Percentiles rank a stretch among this genome's conserved stretches.
Evolutionary conservation across 75 land plant species (phyloP).

Genomic region (Sequoiadendron giganteum): DNA sequence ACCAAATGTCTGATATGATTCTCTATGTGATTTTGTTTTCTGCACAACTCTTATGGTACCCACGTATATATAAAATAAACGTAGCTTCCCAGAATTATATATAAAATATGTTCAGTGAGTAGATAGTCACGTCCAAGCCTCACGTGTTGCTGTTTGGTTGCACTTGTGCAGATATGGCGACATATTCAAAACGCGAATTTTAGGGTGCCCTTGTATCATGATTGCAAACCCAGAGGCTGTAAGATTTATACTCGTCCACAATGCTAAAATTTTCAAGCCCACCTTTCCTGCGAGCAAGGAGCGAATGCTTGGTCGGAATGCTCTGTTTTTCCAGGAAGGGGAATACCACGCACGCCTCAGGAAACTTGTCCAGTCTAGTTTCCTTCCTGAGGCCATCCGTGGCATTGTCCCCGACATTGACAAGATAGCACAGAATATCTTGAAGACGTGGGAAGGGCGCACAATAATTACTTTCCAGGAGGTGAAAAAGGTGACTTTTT

Average conservation of each 20-base stretch:
- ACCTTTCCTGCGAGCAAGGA: conserved; percentile 34
- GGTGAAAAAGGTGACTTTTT: conserved; percentile 22
- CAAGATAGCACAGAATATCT: conserved; percentile 2
- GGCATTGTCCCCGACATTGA: conserved; percentile 23
- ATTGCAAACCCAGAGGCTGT: conserved; percentile 40
- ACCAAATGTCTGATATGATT: too few species aligned
- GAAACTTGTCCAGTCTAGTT: conserved; percentile 17
- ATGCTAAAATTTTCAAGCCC: conserved; percentile 33
- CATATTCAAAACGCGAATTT: conserved; percentile 26
- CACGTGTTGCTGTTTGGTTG: too few species aligned
- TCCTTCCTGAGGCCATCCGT: conserved; percentile 25
- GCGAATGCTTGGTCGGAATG: conserved; percentile 20
- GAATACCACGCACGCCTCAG: conserved; percentile 21
- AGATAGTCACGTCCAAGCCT: too few species aligned
- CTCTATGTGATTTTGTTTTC: too few species aligned
- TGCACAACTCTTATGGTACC: too few species aligned
- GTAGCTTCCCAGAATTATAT: too few species aligned
- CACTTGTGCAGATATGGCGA: background rate
- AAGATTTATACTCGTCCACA: conserved; percentile 17
- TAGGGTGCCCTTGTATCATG: conserved; percentile 42
- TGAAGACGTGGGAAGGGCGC: conserved; percentile 21
- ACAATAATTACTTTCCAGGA: conserved; percentile 23
- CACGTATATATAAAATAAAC: too few species aligned
- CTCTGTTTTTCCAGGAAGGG: conserved; percentile 36
- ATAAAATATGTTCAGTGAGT: too few species aligned